phyloP scores from a whole-genome alignment of 2,329 filamentous ascomycete genomes.

The Leptosphaerulina australis region DNA sequence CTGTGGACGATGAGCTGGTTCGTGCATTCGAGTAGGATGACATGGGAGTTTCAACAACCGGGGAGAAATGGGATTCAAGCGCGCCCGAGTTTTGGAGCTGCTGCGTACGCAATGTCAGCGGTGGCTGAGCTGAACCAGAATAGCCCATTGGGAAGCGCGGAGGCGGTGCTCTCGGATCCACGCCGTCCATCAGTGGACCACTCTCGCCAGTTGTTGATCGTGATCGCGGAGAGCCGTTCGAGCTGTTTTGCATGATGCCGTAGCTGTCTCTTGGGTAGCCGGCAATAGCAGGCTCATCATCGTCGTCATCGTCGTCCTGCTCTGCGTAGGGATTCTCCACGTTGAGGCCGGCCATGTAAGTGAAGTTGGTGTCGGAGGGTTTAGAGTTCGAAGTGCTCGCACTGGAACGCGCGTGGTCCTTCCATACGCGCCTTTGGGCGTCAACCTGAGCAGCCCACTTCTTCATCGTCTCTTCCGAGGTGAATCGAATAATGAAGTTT shows the following conservation, averaged over 20 bases:
- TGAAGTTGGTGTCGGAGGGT: conserved; percentile 74
- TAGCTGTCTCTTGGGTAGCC: conserved; percentile 55
- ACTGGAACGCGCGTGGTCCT: conserved; percentile 58
- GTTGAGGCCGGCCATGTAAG: conserved; percentile 73
- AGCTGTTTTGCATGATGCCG: conserved; percentile 69
- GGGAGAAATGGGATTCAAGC: conserved; percentile 95
- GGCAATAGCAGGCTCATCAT: conserved; percentile 49
- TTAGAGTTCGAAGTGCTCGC: conserved; percentile 55
- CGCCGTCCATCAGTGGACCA: conserved; percentile 56
- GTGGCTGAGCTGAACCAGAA: conserved; percentile 50
- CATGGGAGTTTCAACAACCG: conserved; percentile 77
- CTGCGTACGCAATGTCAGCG: conserved; percentile 73
- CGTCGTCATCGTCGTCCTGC: conserved; percentile 63
- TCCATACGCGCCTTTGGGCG: conserved; percentile 66
- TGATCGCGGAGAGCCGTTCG: conserved; percentile 74
- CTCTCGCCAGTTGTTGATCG: conserved; percentile 78
- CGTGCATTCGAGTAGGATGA: conserved; percentile 63
- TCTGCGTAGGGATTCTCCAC: conserved; percentile 84
- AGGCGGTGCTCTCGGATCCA: conserved; percentile 62
- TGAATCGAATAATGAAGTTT: conserved; percentile 93
- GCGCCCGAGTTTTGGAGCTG: conserved; percentile 66
- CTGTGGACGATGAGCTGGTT: conserved; percentile 72
- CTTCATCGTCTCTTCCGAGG: conserved; percentile 88
- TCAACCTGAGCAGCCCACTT: conserved; percentile 88
- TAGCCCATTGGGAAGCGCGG: conserved; percentile 72